Evolutionary conservation across 352 stramenopile genomes (phyloP), one percentile per base, ranked within the genome.

Genomic region (Elongisporangium anandrum): DNA sequence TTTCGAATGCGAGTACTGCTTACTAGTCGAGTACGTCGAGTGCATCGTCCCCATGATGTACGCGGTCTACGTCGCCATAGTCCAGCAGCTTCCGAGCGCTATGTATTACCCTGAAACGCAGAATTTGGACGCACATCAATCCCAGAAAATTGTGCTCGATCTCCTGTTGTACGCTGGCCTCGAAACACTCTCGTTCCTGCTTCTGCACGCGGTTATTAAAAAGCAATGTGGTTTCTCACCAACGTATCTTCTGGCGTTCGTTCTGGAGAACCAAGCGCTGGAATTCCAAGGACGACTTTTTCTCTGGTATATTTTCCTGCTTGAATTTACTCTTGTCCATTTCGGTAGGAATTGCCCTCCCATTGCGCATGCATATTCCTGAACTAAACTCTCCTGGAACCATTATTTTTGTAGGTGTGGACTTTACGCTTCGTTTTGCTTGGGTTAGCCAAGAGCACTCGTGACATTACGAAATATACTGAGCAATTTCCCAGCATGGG

Each of bases 201-300:
- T 47, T 22, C 53, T 72, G 24, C 21, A 66, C 12, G 2, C 64
- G 1, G 34, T 66, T 12, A 41, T 76, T 6, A 58, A 63, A 19
- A 41, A 55, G 5, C 55, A 50, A 39, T 62, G 79, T 17, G 62
- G 56, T 2, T 72, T 65, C 50, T 65, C 60, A 5, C 58, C 63
- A 3, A 12, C 68, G 4, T 72, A 75, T 38, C 63, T 69, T 38
- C 48, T 84, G 7, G 69, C 66, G 4, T 81, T 84, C 50, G 72
- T 84, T 19, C 61, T 84, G 0, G 72, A 83, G 64, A 74, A 52
- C 2, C 67, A 80, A 4, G 24, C 52, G 2, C 17, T 50, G n/a
- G 45, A 58, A 5, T 41, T 79, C 0, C 70, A 76, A 54, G 39
- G 58, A 0, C 53, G 61, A 1, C 20, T 79, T 2, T 64, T 79